phyloP scores from a whole-genome alignment of 257 asterid genomes.

The Buddleja alternifolia region DNA sequence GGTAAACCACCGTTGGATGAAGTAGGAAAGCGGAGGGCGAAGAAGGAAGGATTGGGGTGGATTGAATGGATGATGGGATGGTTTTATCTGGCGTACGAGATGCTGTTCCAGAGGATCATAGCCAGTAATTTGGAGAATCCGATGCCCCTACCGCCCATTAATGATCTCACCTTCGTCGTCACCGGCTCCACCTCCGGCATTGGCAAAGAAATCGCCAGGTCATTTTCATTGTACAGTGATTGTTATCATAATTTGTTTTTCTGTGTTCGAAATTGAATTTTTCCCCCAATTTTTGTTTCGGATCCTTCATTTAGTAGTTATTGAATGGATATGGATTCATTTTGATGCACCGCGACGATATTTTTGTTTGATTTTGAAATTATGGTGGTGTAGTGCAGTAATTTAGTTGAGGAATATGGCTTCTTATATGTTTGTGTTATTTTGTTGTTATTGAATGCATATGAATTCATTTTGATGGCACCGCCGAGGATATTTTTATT shows the following conservation, averaged over 20 bases:
- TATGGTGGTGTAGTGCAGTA: background rate
- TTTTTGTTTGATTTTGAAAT: no score
- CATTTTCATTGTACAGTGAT: no score
- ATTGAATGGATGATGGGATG: slow-evolving; percentile 85
- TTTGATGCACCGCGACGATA: no score
- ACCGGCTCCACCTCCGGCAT: slow-evolving; percentile 99
- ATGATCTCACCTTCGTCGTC: slow-evolving; percentile 77
- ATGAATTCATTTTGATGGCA: no score
- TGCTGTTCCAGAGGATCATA: slow-evolving; percentile 87
- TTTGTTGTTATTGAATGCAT: background rate
- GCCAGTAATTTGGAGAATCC: slow-evolving; percentile 92
- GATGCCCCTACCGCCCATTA: slow-evolving; percentile 81
- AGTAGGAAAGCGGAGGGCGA: slow-evolving; percentile 32
- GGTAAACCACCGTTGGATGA: slow-evolving; percentile 31
- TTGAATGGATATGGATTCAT: no score
- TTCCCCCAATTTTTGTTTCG: background rate
- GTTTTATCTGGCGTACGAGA: slow-evolving; percentile 70
- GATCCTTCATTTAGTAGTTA: slow-evolving; percentile 7
- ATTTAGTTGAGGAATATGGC: no score
- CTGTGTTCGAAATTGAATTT: no score
- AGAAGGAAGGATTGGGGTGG: slow-evolving; percentile 84
- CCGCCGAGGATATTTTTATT: no score
- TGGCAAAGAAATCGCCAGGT: slow-evolving; percentile 91
- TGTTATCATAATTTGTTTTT: background rate
- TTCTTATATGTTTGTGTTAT: no score